phyloP scores from a whole-genome alignment of 2,329 filamentous ascomycete genomes.

The Talaromyces sp. region DNA sequence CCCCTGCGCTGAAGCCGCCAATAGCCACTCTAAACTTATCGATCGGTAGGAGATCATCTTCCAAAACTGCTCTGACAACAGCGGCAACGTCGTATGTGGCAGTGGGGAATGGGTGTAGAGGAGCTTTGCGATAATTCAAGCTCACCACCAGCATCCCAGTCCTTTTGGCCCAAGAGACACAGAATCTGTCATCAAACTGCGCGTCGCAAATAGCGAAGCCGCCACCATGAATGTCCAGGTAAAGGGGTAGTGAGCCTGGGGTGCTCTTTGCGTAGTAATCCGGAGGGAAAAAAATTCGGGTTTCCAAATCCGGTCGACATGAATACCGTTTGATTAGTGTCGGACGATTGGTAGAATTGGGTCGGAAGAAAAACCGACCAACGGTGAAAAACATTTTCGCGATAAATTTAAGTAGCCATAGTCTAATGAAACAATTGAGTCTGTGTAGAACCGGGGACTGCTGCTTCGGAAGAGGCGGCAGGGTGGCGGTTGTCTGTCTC shows the following conservation, averaged over 20 bases:
- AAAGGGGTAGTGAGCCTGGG: constrained; percentile 33
- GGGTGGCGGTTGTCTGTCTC: background rate
- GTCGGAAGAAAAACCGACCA: background rate
- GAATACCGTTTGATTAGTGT: constrained; percentile 21
- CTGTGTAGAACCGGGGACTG: background rate
- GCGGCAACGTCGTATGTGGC: constrained; percentile 43
- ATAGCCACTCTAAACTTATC: constrained; percentile 39
- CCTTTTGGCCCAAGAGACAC: constrained; percentile 36
- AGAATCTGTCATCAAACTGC: constrained; percentile 44
- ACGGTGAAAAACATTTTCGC: background rate
- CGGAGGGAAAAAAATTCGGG: constrained; percentile 34
- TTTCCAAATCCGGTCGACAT: constrained; percentile 19
- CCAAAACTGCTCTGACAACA: constrained; percentile 37
- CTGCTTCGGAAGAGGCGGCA: background rate
- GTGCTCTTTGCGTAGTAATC: constrained; percentile 6
- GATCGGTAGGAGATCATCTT: constrained; percentile 42
- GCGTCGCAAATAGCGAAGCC: constrained; percentile 44
- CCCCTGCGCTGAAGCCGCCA: constrained; percentile 49
- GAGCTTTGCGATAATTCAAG: constrained; percentile 48
- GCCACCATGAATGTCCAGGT: constrained; percentile 50
- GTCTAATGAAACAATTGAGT: background rate
- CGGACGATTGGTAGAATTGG: background rate
- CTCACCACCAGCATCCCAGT: constrained; percentile 42
- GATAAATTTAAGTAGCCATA: background rate
- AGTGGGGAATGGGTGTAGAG: constrained; percentile 39